phyloP scores from a whole-genome alignment of 108 stramenopile species.

The Pseudonitzschia delicatissima region DNA sequence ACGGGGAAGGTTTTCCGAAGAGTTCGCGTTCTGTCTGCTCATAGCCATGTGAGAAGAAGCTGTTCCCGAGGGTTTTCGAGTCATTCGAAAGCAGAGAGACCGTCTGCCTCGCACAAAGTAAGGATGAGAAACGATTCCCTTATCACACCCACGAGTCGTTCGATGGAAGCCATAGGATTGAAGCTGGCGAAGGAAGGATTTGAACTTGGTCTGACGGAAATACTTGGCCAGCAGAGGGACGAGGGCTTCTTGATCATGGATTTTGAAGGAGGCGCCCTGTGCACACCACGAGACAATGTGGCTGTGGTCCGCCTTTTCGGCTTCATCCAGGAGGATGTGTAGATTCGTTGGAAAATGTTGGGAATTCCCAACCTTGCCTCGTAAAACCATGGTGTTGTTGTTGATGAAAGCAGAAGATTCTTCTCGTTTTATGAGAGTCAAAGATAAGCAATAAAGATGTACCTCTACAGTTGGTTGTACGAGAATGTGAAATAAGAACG shows the following conservation, averaged over 20 bases:
- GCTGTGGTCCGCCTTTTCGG: constrained; percentile 38
- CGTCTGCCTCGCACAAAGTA: constrained; percentile 38
- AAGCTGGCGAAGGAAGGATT: constrained; percentile 67
- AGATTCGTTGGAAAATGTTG: constrained; percentile 31
- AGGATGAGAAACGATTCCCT: constrained; percentile 57
- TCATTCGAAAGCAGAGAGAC: constrained; percentile 21
- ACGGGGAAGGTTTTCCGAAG: neutral
- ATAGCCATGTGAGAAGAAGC: too few species aligned
- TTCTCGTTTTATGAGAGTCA: too few species aligned
- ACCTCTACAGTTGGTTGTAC: neutral
- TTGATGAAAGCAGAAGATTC: neutral
- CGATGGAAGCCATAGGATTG: constrained; percentile 79
- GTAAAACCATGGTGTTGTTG: neutral
- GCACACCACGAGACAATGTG: constrained; percentile 63
- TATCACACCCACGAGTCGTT: constrained; percentile 44
- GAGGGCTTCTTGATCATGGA: constrained; percentile 32
- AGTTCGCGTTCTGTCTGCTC: too few species aligned
- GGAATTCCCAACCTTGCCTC: constrained; percentile 7
- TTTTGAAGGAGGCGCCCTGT: constrained; percentile 51
- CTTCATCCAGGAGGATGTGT: constrained; percentile 51
- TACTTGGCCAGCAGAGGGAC: constrained; percentile 45
- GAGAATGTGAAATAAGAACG: too few species aligned
- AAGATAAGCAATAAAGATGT: neutral
- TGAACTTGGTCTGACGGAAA: constrained; percentile 50
- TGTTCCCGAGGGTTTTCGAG: constrained; percentile 6